Base-by-base conservation (phyloP, 257 asterid species). In the Solanum neorickii region DNA sequence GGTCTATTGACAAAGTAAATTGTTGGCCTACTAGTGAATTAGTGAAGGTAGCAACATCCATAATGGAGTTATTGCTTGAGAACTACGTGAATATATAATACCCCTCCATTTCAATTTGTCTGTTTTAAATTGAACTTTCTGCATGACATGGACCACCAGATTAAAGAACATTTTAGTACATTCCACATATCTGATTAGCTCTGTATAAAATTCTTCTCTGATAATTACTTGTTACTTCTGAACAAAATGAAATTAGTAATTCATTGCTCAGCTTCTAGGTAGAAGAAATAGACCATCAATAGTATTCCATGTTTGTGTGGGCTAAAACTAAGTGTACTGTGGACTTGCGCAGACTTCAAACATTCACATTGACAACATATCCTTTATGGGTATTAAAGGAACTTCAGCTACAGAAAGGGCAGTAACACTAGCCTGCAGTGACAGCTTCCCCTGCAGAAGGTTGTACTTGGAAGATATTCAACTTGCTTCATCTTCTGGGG, bases 321-420 rank as follows among this genome's bases (percentile, higher is more conserved):
- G 12, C 42, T 47, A 46, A 37, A 18, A 80, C 85, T 80, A 80
- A 41, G 83, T 41, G 56, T 41, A 21, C 29, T 41, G 35, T 41
- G 83, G 9, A 47, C 35, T 41, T 49, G 69, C 11, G 93, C 98
- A 96, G 99, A 95, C 96, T 87, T 92, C 90, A 35, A 94, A 96
- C 0, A 93, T 96, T n/a, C 88, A 83, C n/a, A 88, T 96, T 27
- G 91, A 91, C 14, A 86, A 23, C 23, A 83, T 95, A 83, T 88
- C 94, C 27, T 95, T 90, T 80, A 80, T 87, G 13, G 87, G 88
- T 82, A 94, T 96, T 90, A 92, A 84, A 68, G 99, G 99, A 85
- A 95, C 94, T 29, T 95, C 97, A 62, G 96, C 98, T 31, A 92
- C 94, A 3, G 94, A 93, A 85, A 93, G 89, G 87, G 97, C 97